These are phyloP conservation scores for Nannochloropsis oceanica DNA, from an alignment of 108 stramenopile species.

Conservation along the genomic window DNA sequence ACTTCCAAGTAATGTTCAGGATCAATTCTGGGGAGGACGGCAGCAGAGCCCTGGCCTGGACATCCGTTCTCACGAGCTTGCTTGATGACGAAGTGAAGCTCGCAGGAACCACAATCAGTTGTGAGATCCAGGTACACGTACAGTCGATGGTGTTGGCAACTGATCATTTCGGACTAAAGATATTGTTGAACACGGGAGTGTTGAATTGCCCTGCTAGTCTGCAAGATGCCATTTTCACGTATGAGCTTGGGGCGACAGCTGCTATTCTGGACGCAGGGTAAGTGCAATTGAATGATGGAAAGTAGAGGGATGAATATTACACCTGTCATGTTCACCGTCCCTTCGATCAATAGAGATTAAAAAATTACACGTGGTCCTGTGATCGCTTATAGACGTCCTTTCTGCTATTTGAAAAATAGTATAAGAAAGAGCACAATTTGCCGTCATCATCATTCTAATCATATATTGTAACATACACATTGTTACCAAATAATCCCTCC, in stretches of 20 bases:
- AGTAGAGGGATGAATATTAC: too few species aligned
- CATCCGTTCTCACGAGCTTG: background rate
- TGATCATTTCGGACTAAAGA: background rate
- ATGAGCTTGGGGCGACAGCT: background rate
- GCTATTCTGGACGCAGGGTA: background rate
- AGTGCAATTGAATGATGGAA: background rate
- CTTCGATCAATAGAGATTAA: too few species aligned
- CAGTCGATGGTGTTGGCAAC: background rate
- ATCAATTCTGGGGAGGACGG: too few species aligned
- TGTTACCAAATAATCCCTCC: too few species aligned
- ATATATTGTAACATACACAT: too few species aligned
- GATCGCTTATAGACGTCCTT: too few species aligned
- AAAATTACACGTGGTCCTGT: too few species aligned
- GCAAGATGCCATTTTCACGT: background rate
- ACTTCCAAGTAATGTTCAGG: background rate
- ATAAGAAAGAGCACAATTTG: too few species aligned
- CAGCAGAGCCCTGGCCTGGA: too few species aligned
- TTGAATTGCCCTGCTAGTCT: background rate
- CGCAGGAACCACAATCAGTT: background rate
- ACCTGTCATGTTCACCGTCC: too few species aligned
- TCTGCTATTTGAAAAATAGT: too few species aligned
- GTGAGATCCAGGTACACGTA: background rate
- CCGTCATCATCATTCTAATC: too few species aligned
- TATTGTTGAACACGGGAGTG: background rate
- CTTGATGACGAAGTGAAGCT: background rate